Percentiles rank a stretch among this genome's conserved stretches.
Conservation (phyloP, 2,329 filamentous ascomycete species). For the Aspergillus quadrilineatus region DNA sequence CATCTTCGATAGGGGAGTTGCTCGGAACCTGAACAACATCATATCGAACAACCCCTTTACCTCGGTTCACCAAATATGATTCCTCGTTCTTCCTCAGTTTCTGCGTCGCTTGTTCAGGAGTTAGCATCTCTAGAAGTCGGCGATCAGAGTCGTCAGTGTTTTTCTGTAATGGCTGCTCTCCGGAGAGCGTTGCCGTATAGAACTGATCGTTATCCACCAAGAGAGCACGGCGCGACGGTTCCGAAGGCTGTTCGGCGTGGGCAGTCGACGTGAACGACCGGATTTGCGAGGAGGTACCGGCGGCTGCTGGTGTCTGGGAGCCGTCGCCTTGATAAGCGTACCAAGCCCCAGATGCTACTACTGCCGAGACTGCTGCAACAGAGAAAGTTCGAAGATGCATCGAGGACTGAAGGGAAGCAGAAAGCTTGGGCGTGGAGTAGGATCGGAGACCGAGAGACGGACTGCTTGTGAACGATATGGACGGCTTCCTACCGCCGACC, state of each 20-base stretch:
- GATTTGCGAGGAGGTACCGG: conserved; percentile 25
- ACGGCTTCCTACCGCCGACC: conserved; percentile 38
- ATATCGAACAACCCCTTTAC: conserved; percentile 88
- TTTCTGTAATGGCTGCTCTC: conserved; percentile 84
- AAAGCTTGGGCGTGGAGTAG: conserved; percentile 34
- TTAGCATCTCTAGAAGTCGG: conserved; percentile 93
- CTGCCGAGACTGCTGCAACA: conserved; percentile 47
- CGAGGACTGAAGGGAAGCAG: conserved; percentile 42
- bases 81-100: conserved; percentile 87
- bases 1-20: conserved; percentile 97
- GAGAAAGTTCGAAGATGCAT: conserved; percentile 53
- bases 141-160: conserved; percentile 79
- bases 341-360: conserved; percentile 51
- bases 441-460: conserved; percentile 39
- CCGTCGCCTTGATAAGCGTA: conserved; percentile 47
- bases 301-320: conserved; percentile 26
- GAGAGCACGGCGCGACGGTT: conserved; percentile 65
- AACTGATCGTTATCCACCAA: conserved; percentile 89
- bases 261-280: conserved; percentile 26
- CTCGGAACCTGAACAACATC: conserved; percentile 92
- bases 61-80: conserved; percentile 85
- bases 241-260: conserved; percentile 45
- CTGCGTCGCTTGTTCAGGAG: conserved; percentile 86
- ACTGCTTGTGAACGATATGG: conserved; percentile 38
- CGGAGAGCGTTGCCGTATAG: conserved; percentile 81